Base-by-base conservation (phyloP, 2,329 filamentous ascomycete genomes). In the Fusarium sp. region DNA sequence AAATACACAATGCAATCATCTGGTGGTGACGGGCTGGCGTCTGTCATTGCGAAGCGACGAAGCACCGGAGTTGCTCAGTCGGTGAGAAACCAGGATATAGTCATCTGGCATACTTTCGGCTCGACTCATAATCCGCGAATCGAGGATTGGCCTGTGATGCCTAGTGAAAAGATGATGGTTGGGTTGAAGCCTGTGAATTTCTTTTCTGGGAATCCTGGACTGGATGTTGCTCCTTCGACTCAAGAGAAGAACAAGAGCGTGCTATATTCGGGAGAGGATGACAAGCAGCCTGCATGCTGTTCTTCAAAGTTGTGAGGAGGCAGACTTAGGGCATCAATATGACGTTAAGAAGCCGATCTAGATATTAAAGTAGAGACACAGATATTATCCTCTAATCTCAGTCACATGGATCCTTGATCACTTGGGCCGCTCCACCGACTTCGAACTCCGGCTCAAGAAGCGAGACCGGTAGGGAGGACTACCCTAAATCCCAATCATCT, bases 71-170 rank as follows among this genome's bases (percentile, higher is more conserved):
- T 25, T 6, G 17, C 29, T 79, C 84, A 43, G 73, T 82, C 27
- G 69, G 83, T 75, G 78, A 66, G 78, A 47, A 66, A 89, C 59
- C 77, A 82, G 20, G 83, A 88, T 40, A 81, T 87, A 39, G 85
- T 89, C 2, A 76, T 89, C 6, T 89, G 85, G 84, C 82, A 87
- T 18, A 84, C 86, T 5, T 84, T 84, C 70, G 81, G 88, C 18
- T 84, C 89, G 25, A 91, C 89, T 33, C 89, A 91, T 66, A 86
- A 89, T 23, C 88, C 88, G 0, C 80, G 88, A 1, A 83, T 86
- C 13, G 89, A 91, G 68, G 89, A 91, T 71, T 91, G 89, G 80
- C 89, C 88, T 0, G 87, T 90, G 7, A 91, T 91, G 89, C 89
- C 88, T 0, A 83, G 80, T 62, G 89, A 91, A 73, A 84, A 80